Percentiles rank a stretch among this genome's conserved stretches.
Evolutionary conservation across 305 asterid species (phyloP).

Genomic region (Andrographis paniculata): DNA sequence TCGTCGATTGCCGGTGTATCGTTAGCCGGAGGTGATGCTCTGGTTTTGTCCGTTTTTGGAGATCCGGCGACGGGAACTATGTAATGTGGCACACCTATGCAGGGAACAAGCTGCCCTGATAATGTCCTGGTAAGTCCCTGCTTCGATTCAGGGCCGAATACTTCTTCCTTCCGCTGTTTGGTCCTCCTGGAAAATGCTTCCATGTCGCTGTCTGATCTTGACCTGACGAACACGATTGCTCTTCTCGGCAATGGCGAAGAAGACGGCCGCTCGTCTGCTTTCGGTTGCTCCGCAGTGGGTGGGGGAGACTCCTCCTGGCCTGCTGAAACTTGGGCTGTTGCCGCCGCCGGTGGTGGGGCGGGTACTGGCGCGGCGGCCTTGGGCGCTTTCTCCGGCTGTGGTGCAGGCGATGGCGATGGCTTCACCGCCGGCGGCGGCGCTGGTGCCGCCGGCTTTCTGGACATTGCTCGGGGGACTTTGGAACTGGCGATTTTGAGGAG

Average conservation of each 20-base stretch:
- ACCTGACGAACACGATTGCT: constrained; percentile 45
- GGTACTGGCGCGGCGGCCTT: background rate
- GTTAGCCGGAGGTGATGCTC: constrained; percentile 14
- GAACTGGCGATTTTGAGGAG: constrained; percentile 48
- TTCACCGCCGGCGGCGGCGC: background rate
- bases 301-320: constrained; percentile 13
- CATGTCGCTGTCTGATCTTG: constrained; percentile 89
- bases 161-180: constrained; percentile 66
- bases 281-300: constrained; percentile 9
- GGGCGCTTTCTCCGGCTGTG: background rate
- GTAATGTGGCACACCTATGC: constrained; percentile 24
- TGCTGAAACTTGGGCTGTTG: background rate
- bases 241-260: constrained; percentile 12
- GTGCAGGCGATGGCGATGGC: background rate
- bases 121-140: constrained; percentile 76
- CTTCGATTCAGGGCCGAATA: constrained; percentile 60
- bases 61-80: constrained; percentile 23
- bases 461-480: constrained; percentile 28
- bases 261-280: constrained; percentile 6
- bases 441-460: constrained; percentile 25
- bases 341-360: background rate
- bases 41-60: constrained; percentile 19
- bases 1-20: constrained; percentile 24
- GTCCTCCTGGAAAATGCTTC: constrained; percentile 36
- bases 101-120: constrained; percentile 32